phyloP scores from a whole-genome alignment of 805 yeast species.

The Starmerella cellae region DNA sequence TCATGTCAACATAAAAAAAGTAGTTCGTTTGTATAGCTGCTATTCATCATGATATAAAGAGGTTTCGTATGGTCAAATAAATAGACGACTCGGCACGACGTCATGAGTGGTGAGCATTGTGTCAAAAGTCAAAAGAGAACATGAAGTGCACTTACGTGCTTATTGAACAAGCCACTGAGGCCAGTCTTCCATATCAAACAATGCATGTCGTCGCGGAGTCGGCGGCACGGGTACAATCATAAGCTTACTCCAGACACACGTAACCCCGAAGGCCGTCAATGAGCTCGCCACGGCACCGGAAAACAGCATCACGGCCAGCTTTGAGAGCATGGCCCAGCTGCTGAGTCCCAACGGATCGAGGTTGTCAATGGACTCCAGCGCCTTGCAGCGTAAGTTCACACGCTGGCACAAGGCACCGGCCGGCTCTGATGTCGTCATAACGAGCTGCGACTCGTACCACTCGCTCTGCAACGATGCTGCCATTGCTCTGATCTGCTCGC shows the following conservation, averaged over 20 bases:
- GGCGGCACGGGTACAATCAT: constrained; percentile 1
- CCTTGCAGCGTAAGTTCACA: constrained; percentile 5
- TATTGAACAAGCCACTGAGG: constrained; percentile 3
- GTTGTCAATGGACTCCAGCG: constrained; percentile 17
- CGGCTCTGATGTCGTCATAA: constrained; percentile 4
- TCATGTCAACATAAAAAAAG: no score
- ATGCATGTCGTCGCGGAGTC: constrained; percentile 2
- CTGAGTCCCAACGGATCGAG: constrained; percentile 21
- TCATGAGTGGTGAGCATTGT: no score
- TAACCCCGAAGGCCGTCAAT: constrained; percentile 6
- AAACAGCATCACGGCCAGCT: background rate
- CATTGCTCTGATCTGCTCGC: constrained; percentile 6
- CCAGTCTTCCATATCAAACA: constrained; percentile 4
- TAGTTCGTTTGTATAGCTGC: no score
- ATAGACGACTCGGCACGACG: no score
- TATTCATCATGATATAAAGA: no score
- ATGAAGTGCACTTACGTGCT: no score
- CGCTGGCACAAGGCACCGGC: constrained; percentile 12
- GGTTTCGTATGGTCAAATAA: no score
- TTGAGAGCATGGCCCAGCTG: constrained; percentile 13
- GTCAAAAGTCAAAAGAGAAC: background rate
- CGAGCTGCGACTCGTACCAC: constrained; percentile 12
- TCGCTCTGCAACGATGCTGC: background rate
- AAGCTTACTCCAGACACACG: constrained; percentile 1
- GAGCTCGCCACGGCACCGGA: constrained; percentile 7